Percentiles rank a stretch among this genome's conserved stretches.
These are phyloP conservation scores for Solanum sparsipilum DNA, from an alignment of 257 asterid genomes.

Conservation along the genomic window DNA sequence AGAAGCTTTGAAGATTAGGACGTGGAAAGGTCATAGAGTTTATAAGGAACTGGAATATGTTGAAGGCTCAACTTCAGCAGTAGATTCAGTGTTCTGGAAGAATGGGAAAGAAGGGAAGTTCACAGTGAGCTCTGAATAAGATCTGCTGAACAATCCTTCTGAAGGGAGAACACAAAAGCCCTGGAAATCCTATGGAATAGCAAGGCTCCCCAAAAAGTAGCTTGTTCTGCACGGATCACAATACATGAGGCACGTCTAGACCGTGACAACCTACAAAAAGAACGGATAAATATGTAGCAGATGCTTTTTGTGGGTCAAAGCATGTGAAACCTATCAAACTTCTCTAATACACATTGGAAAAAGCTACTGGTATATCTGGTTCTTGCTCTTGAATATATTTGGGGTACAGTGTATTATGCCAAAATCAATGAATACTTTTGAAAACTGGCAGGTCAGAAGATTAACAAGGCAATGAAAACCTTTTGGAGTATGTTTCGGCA, in stretches of 20 bases:
- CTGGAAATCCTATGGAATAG: neutral
- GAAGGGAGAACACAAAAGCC: neutral
- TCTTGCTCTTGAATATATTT: neutral
- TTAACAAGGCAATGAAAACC: neutral
- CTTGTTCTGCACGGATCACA: neutral
- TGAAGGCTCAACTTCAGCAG: neutral
- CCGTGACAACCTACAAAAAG: neutral
- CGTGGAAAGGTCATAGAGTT: neutral
- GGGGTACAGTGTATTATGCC: neutral
- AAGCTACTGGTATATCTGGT: neutral
- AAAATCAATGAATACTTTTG: neutral
- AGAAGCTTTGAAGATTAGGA: neutral
- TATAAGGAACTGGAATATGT: neutral
- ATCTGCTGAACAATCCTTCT: neutral
- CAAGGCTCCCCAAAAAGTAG: neutral
- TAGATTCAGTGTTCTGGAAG: neutral
- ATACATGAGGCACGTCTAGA: neutral
- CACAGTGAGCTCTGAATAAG: neutral
- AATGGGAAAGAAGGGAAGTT: neutral
- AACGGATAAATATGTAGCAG: neutral
- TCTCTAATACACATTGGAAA: neutral
- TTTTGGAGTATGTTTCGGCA: neutral
- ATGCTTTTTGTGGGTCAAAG: neutral
- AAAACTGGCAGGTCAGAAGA: neutral
- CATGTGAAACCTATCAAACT: neutral